Evolutionary conservation across 441 rosid species (phyloP).

Genomic region (Populus hybrid): DNA sequence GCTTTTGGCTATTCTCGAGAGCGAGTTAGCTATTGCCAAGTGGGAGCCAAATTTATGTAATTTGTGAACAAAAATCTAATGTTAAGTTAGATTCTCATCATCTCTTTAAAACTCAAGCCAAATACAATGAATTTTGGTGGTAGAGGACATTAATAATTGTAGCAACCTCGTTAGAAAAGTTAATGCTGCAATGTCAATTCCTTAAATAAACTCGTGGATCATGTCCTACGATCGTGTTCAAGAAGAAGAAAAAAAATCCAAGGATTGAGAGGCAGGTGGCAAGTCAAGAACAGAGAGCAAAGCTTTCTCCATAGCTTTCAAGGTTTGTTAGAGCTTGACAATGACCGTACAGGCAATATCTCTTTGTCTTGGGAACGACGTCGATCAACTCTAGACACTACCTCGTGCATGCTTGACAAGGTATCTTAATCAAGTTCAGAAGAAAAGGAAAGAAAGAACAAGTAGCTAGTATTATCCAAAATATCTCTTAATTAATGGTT

Average conservation of each 20-base stretch:
- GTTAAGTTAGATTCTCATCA: background rate
- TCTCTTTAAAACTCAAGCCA: background rate
- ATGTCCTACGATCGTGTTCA: too few relatives aligned
- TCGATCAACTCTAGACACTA: background rate
- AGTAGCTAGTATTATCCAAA: background rate
- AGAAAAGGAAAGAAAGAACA: background rate
- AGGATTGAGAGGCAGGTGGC: too few relatives aligned
- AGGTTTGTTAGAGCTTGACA: constrained; percentile 2
- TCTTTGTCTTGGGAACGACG: background rate
- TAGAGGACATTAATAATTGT: too few relatives aligned
- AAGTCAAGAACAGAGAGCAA: background rate
- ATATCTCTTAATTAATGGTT: background rate
- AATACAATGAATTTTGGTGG: too few relatives aligned
- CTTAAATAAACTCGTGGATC: too few relatives aligned
- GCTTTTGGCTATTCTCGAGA: background rate
- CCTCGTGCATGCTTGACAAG: background rate
- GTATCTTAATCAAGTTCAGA: background rate
- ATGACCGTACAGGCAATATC: background rate
- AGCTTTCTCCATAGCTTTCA: background rate
- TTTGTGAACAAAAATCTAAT: background rate
- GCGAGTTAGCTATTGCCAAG: background rate
- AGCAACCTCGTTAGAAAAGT: too few relatives aligned
- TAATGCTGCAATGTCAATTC: too few relatives aligned
- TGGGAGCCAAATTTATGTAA: background rate
- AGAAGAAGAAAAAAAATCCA: too few relatives aligned